Conservation (phyloP, 2,329 filamentous ascomycete genomes). For the Gliomastix tumulicola region DNA sequence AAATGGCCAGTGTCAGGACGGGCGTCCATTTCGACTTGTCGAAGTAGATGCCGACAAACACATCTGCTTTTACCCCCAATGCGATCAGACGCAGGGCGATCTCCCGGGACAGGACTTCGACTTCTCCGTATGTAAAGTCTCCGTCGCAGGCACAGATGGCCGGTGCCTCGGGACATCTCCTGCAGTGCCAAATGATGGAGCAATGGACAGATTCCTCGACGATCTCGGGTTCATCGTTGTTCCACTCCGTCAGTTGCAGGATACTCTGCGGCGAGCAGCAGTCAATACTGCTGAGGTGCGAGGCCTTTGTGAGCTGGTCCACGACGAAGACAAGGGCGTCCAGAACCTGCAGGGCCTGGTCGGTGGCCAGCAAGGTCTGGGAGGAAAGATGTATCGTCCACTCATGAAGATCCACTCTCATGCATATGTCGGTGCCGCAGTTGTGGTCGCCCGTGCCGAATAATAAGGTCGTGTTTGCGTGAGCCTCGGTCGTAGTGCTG, state of each 20-base stretch:
- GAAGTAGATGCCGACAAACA: neutral
- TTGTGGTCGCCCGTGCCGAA: no score
- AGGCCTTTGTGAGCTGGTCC: neutral
- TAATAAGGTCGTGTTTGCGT: no score
- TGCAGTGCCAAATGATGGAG: constrained; percentile 4
- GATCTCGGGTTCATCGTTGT: constrained; percentile 2
- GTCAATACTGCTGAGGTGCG: neutral
- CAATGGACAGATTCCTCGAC: constrained; percentile 6
- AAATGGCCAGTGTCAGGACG: neutral
- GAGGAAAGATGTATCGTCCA: no score
- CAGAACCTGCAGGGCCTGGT: neutral
- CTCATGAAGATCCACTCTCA: no score
- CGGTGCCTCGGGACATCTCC: neutral
- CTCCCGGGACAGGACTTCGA: neutral
- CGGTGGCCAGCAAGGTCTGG: no score
- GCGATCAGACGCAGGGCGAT: neutral
- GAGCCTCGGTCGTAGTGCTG: no score
- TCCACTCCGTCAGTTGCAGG: constrained; percentile 1
- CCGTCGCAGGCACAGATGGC: constrained; percentile 9
- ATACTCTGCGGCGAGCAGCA: neutral
- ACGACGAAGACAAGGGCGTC: neutral
- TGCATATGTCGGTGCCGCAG: no score
- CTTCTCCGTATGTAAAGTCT: constrained; percentile 1
- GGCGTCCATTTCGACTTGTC: neutral
- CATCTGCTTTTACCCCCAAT: neutral